Evolutionary conservation across 2,329 filamentous ascomycete genomes (phyloP), one percentile per base, ranked within the genome.

Genomic region (Xylariales sp.): DNA sequence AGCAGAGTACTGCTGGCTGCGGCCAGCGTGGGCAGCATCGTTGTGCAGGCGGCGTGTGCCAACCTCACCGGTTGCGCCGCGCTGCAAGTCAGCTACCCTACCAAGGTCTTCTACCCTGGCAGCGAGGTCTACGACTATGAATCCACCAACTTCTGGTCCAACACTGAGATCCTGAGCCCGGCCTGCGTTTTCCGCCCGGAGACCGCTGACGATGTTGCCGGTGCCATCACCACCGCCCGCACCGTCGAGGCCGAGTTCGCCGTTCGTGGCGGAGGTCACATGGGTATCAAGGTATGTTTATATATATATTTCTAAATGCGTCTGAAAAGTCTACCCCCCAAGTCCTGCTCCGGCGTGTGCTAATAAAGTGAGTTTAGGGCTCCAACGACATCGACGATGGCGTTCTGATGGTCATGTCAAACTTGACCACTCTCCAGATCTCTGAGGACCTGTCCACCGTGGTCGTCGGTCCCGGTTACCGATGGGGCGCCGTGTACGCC

Each of bases 111-210:
- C 41, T 40, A 33, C 32, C 47, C 38, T 6, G 39, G 41, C 20
- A 47, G 38, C 29, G 23, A 29, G 4, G 55, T 60, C 5, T 61
- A 60, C 42, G 33, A 50, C 10, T 55, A 56, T 35, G 57, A 61
- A 42, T 38, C 49, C 19, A 42, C 51, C 33, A 43, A 56, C 32
- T 60, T 60, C 45, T 60, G 58, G 58, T 60, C 58, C 11, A 59
- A 59, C 42, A 60, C 56, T 10, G 54, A 61, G 49, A 46, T 58
- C 25, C 43, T 59, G 45, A 48, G 45, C 18, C 57, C 58, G 5
- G 49, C 45, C 7, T 61, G 58, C 31, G 52, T 61, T n/a, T 59
- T 58, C 42, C 57, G 58, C 14, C 58, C 58, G 12, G 41, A 52
- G 24, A 52, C 48, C 4, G 50, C 48, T 18, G 31, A 24, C 4